Evolutionary conservation across 2,329 filamentous ascomycete species (phyloP).

Genomic region (Aspergillus eucalypticola): DNA sequence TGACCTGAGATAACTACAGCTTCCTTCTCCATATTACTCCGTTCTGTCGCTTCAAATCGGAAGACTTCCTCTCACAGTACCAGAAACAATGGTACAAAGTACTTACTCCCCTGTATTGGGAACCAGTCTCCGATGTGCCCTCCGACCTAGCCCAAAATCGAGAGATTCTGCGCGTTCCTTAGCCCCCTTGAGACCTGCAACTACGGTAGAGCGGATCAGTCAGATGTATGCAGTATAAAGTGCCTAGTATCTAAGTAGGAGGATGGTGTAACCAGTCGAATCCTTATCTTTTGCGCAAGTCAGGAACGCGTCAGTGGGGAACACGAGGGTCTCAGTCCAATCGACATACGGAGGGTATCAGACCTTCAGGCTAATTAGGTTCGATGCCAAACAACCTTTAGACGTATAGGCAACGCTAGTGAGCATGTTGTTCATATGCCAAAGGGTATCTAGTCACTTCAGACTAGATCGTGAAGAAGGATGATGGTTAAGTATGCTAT

Average conservation of each 20-base stretch:
- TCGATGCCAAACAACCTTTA: constrained; percentile 10
- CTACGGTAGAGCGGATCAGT: background rate
- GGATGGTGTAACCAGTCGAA: background rate
- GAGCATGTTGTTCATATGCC: constrained; percentile 14
- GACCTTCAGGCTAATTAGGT: constrained; percentile 21
- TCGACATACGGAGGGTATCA: constrained; percentile 14
- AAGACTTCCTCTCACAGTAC: background rate
- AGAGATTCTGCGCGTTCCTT: too few species aligned
- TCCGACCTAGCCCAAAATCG: too few species aligned
- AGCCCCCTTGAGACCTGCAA: background rate
- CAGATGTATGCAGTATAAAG: background rate
- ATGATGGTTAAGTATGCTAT: background rate
- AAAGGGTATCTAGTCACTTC: background rate
- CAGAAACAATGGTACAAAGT: background rate
- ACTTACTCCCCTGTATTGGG: background rate
- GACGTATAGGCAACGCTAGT: constrained; percentile 9
- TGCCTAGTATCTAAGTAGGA: background rate
- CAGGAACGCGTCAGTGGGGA: constrained; percentile 34
- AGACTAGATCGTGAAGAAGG: background rate
- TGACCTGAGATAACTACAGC: constrained; percentile 3
- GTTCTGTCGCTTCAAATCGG: background rate
- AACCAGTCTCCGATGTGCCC: background rate
- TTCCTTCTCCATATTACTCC: constrained; percentile 2
- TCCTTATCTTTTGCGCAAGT: constrained; percentile 23
- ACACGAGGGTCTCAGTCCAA: constrained; percentile 23